Conservation (phyloP, 306 rosid genomes). For the Delonix regia region DNA sequence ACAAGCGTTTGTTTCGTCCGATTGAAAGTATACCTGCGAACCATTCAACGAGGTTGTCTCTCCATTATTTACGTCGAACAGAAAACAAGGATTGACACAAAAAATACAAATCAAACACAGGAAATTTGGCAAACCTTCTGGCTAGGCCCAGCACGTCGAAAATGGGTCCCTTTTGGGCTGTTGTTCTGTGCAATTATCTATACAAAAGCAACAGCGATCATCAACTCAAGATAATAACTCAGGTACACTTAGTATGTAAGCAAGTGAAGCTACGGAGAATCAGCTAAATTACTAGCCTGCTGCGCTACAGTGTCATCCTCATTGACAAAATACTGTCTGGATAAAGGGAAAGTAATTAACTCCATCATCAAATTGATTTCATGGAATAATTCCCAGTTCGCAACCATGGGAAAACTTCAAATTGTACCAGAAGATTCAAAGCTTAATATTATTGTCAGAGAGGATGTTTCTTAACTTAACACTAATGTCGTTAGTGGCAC, state of each 20-base stretch:
- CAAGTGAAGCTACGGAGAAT: neutral
- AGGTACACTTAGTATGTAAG: neutral
- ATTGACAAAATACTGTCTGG: conserved; percentile 52
- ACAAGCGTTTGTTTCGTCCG: conserved; percentile 57
- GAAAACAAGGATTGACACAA: neutral
- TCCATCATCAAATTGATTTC: neutral
- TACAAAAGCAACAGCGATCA: neutral
- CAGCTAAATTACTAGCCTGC: conserved; percentile 37
- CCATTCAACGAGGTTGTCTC: neutral
- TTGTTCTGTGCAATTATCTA: conserved; percentile 46
- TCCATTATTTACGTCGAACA: neutral
- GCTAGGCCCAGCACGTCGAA: conserved; percentile 54
- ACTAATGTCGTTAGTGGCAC: neutral
- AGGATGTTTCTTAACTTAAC: too few species aligned
- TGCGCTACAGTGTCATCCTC: conserved; percentile 55
- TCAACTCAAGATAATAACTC: neutral
- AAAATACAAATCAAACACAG: neutral
- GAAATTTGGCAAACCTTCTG: conserved; percentile 42
- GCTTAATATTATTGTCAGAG: too few species aligned
- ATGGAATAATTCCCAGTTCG: neutral
- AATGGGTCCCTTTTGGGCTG: conserved; percentile 51
- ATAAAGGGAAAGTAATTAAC: neutral
- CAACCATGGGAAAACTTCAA: too few species aligned
- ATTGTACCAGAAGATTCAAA: too few species aligned
- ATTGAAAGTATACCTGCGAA: conserved; percentile 57